A percentile compares a stretch with the other conserved stretches of the same genome.
Conservation (phyloP, 805 yeast species). For the Starmerella potacharoeniae region DNA sequence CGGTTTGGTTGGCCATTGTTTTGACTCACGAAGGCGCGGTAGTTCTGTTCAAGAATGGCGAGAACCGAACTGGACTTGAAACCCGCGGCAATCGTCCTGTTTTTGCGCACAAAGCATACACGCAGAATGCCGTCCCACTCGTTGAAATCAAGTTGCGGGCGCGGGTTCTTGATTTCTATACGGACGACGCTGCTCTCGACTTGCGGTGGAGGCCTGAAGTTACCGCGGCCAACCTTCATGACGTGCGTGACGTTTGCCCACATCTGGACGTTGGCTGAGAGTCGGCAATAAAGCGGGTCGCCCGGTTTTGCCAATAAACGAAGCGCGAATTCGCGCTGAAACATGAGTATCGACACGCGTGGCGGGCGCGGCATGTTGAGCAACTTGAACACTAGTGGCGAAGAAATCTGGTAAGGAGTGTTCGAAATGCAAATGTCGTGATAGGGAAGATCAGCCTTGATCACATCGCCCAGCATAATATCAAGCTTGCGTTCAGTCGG, state of each 20-base stretch:
- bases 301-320: conserved; percentile 93
- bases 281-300: conserved; percentile 81
- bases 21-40: conserved; percentile 60
- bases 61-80: conserved; percentile 73
- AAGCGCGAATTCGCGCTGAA: conserved; percentile 93
- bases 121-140: conserved; percentile 97
- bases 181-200: conserved; percentile 95
- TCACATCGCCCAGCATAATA: conserved; percentile 86
- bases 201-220: conserved; percentile 96
- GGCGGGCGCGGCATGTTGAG: conserved; percentile 90
- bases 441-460: conserved; percentile 89
- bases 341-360: conserved; percentile 88
- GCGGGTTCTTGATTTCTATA: conserved; percentile 79
- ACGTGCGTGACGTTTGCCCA: conserved; percentile 99
- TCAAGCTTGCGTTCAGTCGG: conserved; percentile 85
- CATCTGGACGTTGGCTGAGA: conserved; percentile 96
- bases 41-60: conserved; percentile 76
- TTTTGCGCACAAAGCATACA: conserved; percentile 84
- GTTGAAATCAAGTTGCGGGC: conserved; percentile 85
- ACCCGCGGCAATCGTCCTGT: conserved; percentile 84
- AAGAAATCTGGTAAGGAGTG: conserved; percentile 95
- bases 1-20: conserved; percentile 33
- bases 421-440: conserved; percentile 94
- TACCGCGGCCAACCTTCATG: conserved; percentile 95
- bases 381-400: conserved; percentile 88